These are phyloP conservation scores for Aaosphaeria pasadenensis DNA, from an alignment of 2,329 filamentous ascomycete species.

Conservation along the genomic window DNA sequence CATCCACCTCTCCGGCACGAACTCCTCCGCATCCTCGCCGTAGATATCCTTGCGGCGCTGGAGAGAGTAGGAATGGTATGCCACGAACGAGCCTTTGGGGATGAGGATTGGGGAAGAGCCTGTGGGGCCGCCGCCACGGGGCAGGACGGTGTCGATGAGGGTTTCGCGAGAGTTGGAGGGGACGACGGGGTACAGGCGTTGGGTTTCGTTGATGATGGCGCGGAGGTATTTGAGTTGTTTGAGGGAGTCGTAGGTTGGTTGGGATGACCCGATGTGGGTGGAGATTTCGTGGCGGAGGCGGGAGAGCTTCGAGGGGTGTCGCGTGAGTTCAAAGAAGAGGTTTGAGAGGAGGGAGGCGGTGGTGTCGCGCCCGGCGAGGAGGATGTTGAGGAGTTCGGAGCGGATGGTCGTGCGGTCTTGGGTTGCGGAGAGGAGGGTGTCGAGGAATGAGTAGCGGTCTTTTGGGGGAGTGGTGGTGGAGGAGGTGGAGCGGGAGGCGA, in stretches of 20 bases:
- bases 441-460: conserved; percentile 20
- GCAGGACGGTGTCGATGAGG: conserved; percentile 22
- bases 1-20: conserved; percentile 35
- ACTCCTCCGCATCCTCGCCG: conserved; percentile 28
- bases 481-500: conserved; percentile 1
- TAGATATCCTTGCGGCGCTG: conserved; percentile 29
- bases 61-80: conserved; percentile 15
- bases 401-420: conserved; percentile 16
- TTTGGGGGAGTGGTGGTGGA: neutral
- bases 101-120: conserved; percentile 23
- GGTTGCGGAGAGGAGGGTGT: conserved; percentile 17
- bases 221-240: conserved; percentile 29
- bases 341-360: conserved; percentile 28
- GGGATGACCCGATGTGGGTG: conserved; percentile 44
- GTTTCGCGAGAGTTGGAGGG: conserved; percentile 28
- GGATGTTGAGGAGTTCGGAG: conserved; percentile 30
- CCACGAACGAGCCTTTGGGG: conserved; percentile 20
- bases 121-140: conserved; percentile 27
- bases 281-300: conserved; percentile 33
- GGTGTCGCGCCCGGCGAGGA: conserved; percentile 35
- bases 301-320: conserved; percentile 30
- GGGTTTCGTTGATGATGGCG: conserved; percentile 26
- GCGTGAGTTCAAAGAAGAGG: conserved; percentile 34
- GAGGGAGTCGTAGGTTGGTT: conserved; percentile 22
- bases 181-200: conserved; percentile 30